These are phyloP conservation scores for Acanthamoeba rhysodes DNA, from an alignment of 208 protist genomes.

Conservation along the genomic window DNA sequence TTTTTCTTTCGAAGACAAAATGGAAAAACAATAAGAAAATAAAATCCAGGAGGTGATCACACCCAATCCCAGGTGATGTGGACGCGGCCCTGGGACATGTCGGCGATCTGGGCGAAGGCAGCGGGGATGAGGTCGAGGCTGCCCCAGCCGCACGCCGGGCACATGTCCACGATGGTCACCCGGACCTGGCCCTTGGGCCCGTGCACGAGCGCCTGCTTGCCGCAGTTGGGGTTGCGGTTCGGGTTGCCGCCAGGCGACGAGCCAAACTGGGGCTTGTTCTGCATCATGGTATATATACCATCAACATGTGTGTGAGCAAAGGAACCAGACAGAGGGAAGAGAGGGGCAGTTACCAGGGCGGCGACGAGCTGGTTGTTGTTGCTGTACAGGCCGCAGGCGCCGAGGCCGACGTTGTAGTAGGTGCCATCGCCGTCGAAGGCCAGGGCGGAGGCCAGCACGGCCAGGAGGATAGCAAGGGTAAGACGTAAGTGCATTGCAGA, in stretches of 20 bases:
- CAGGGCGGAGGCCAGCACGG: background rate
- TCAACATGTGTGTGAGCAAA: background rate
- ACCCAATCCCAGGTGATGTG: conserved; percentile 43
- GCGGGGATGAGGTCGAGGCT: conserved; percentile 19
- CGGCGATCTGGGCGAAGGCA: background rate
- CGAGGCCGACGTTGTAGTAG: conserved; percentile 40
- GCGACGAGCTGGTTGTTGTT: conserved; percentile 34
- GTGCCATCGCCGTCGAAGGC: conserved; percentile 19
- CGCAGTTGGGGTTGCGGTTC: background rate
- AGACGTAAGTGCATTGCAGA: background rate
- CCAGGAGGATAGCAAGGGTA: background rate
- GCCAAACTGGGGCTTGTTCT: conserved; percentile 31
- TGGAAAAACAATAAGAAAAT: no score
- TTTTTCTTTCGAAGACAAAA: no score
- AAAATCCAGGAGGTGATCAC: background rate
- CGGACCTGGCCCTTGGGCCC: background rate
- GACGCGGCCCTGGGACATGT: background rate
- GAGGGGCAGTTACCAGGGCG: background rate
- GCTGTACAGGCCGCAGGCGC: background rate
- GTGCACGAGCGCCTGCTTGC: background rate
- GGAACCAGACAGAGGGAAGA: background rate
- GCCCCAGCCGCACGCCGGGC: conserved; percentile 12
- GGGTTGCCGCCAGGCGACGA: background rate
- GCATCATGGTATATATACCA: background rate
- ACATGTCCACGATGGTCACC: conserved; percentile 27